These are phyloP conservation scores for Penicillium griseofulvum DNA, from an alignment of 2,329 filamentous ascomycete species.

Conservation along the genomic window DNA sequence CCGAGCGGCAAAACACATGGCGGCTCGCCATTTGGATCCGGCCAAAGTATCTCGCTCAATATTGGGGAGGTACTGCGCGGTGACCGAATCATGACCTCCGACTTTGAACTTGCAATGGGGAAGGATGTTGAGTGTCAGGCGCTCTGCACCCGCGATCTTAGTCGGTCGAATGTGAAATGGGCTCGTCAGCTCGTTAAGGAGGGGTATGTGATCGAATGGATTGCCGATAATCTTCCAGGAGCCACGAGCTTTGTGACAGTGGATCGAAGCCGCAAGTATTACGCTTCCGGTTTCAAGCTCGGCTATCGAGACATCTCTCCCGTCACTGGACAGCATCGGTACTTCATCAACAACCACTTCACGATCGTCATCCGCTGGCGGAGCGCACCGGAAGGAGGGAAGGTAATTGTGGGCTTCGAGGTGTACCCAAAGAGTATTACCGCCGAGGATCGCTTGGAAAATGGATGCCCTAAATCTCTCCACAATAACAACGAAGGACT, in stretches of 20 bases:
- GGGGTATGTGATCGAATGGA: slow-evolving; percentile 88
- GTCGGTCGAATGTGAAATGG: slow-evolving; percentile 62
- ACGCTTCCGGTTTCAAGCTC: slow-evolving; percentile 84
- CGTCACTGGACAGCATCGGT: slow-evolving; percentile 59
- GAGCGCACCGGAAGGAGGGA: slow-evolving; percentile 67
- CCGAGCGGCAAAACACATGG: slow-evolving; percentile 66
- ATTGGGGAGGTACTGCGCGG: slow-evolving; percentile 83
- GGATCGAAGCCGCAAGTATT: slow-evolving; percentile 82
- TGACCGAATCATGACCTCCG: slow-evolving; percentile 79
- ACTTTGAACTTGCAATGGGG: slow-evolving; percentile 76
- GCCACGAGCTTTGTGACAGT: slow-evolving; percentile 85
- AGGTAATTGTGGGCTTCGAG: slow-evolving; percentile 84
- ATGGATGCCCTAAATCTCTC: slow-evolving; percentile 67
- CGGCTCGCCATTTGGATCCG: slow-evolving; percentile 68
- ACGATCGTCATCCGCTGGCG: slow-evolving; percentile 80
- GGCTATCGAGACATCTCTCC: slow-evolving; percentile 69
- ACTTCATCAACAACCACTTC: slow-evolving; percentile 84
- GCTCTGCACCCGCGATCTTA: slow-evolving; percentile 68
- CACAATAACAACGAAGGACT: slow-evolving; percentile 63
- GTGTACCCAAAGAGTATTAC: slow-evolving; percentile 84
- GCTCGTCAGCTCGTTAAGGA: slow-evolving; percentile 71
- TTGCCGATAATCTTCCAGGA: slow-evolving; percentile 85
- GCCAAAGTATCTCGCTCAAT: slow-evolving; percentile 76
- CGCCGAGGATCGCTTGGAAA: slow-evolving; percentile 57
- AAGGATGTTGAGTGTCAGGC: slow-evolving; percentile 70